These are phyloP conservation scores for Takashimella tepidaria DNA, from an alignment of 1,284 basidiomycete genomes.

Conservation along the genomic window DNA sequence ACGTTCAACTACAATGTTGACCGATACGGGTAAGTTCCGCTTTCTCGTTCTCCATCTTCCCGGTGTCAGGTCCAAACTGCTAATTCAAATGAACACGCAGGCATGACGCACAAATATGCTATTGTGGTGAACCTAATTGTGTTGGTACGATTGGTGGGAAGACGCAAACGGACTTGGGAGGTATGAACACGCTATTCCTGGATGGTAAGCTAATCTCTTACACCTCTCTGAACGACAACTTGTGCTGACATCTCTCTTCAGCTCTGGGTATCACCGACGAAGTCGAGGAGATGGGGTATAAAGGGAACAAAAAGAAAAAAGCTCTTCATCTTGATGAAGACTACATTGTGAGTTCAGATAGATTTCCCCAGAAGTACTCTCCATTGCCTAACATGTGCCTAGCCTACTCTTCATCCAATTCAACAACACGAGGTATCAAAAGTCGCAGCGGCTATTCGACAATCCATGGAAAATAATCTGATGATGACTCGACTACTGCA, in stretches of 20 bases:
- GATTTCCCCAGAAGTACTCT: neutral
- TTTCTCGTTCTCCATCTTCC: too few relatives aligned
- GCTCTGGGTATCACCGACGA: slow-evolving; percentile 95
- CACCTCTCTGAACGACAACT: neutral
- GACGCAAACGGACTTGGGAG: slow-evolving; percentile 90
- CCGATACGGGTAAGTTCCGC: slow-evolving; percentile 76
- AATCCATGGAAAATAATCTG: slow-evolving; percentile 72
- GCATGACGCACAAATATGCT: slow-evolving; percentile 91
- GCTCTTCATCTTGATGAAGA: slow-evolving; percentile 91
- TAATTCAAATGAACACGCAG: slow-evolving; percentile 48
- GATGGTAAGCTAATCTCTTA: slow-evolving; percentile 62
- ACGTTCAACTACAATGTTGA: slow-evolving; percentile 99
- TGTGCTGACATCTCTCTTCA: slow-evolving; percentile 37
- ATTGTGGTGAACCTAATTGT: slow-evolving; percentile 93
- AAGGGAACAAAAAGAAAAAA: slow-evolving; percentile 86
- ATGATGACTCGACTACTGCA: slow-evolving; percentile 78
- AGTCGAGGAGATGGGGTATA: slow-evolving; percentile 68
- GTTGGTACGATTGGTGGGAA: slow-evolving; percentile 96
- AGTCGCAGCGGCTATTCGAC: slow-evolving; percentile 84
- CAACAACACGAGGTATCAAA: slow-evolving; percentile 72
- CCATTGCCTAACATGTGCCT: slow-evolving; percentile 4
- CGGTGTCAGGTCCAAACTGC: neutral
- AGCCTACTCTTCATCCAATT: slow-evolving; percentile 65
- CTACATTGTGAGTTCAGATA: slow-evolving; percentile 64
- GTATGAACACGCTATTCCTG: slow-evolving; percentile 91